Base-by-base conservation (phyloP, 192 early-diverging fungal genomes). In the Geranomyces variabilis region DNA sequence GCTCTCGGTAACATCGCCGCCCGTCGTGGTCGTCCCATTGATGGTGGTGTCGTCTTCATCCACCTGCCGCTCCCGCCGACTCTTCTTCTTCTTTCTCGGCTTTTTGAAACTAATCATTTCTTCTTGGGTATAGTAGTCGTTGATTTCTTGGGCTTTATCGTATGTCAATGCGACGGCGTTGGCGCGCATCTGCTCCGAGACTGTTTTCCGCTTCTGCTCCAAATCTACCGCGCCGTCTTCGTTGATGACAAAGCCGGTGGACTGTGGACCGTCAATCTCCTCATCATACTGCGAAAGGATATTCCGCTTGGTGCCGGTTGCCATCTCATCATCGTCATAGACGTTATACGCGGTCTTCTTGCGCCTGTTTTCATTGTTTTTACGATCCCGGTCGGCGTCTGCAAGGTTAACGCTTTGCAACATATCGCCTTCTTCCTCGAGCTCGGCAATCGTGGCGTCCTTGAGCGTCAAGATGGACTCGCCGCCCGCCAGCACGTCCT, bases 91-190 rank as follows among this genome's bases (percentile, higher is more conserved):
- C 81, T 90, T 91, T 75, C 92, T 94, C 34, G 89, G 80, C 66
- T 94, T 94, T 61, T 92, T 92, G 59, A 96, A 94, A 15, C 85
- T 63, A 6, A 90, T 71, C 0, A 90, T 83, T 77, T 98, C 94
- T 45, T 95, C 92, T 56, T 89, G 84, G 48, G 94, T 94, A 80
- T 96, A 96, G 75, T 93, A 96, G 71, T 96, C 96, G 58, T 88
- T 86, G 31, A 92, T 88, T 75, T 91, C 86, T 43, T 82, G 82
- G 22, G 67, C 75, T 44, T 81, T 77, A 33, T 79, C 63, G 61
- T 77, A 77, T 12, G 73, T 69, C 26, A 93, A 65, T 12, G 82
- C 75, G 29, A 89, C 81, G 0, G 86, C 77, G 30, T 77, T 74
- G 19, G 67, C 79, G 60, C 81, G 36, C 56, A 90, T 43, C 45